These are phyloP conservation scores for Auriscalpium vulgare DNA, from an alignment of 768 basidiomycete genomes.

Conservation along the genomic window DNA sequence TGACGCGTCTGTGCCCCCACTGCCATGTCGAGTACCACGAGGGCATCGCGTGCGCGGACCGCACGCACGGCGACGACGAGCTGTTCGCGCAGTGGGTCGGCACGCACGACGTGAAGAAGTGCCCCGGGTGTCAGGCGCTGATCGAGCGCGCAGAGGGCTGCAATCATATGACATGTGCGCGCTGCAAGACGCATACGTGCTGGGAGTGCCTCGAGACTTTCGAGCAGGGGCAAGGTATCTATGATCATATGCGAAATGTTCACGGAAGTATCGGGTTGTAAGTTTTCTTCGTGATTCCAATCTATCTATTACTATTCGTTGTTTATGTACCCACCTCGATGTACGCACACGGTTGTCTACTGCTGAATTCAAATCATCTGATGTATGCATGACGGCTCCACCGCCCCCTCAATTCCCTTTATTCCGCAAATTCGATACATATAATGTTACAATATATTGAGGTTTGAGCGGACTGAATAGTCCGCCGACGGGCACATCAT, in stretches of 20 bases:
- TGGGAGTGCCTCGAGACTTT: slow-evolving; percentile 76
- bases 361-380: too few relatives aligned
- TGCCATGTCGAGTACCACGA: slow-evolving; percentile 60
- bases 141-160: slow-evolving; percentile 74
- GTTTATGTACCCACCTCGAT: too few relatives aligned
- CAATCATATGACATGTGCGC: slow-evolving; percentile 75
- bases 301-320: too few relatives aligned
- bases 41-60: slow-evolving; percentile 55
- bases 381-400: too few relatives aligned
- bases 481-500: too few relatives aligned
- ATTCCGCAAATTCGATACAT: too few relatives aligned
- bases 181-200: slow-evolving; percentile 71
- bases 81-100: slow-evolving; percentile 59
- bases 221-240: slow-evolving; percentile 60
- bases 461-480: too few relatives aligned
- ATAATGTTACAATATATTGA: too few relatives aligned
- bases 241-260: slow-evolving; percentile 60
- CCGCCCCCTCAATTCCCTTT: too few relatives aligned
- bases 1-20: slow-evolving; percentile 56
- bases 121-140: slow-evolving; percentile 60
- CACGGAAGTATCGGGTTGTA: slow-evolving; percentile 43
- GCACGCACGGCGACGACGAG: slow-evolving; percentile 38
- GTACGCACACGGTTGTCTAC: too few relatives aligned
- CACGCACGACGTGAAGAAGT: slow-evolving; percentile 60
- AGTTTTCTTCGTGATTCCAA: background rate